Evolutionary conservation across 768 basidiomycete species (phyloP).

Genomic region (Hericium rajendrae): DNA sequence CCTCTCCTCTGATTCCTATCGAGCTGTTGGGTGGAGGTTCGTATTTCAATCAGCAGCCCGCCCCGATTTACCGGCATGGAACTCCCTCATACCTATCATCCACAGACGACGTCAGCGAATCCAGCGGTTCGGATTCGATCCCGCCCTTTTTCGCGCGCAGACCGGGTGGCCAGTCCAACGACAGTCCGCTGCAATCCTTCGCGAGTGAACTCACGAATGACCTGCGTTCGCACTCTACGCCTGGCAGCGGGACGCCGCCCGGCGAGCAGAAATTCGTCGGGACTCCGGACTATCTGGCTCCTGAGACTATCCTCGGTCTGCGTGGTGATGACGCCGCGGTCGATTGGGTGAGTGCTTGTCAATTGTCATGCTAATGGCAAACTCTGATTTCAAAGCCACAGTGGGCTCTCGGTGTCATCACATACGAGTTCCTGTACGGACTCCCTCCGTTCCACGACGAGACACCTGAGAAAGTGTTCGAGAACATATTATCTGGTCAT

Average conservation of each 20-base stretch:
- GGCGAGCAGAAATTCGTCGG: slow-evolving; percentile 93
- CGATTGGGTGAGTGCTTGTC: slow-evolving; percentile 72
- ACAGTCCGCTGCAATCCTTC: slow-evolving; percentile 82
- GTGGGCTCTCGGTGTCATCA: slow-evolving; percentile 99
- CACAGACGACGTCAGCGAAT: slow-evolving; percentile 80
- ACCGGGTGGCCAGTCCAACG: slow-evolving; percentile 35
- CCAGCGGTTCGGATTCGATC: slow-evolving; percentile 71
- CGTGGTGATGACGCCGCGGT: slow-evolving; percentile 92
- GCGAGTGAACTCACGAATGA: slow-evolving; percentile 79
- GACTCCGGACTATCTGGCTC: slow-evolving; percentile 95
- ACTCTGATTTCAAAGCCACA: slow-evolving; percentile 22
- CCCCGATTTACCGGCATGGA: slow-evolving; percentile 46
- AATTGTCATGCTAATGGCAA: slow-evolving; percentile 1
- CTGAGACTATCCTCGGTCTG: slow-evolving; percentile 90
- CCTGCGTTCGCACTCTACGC: slow-evolving; percentile 66
- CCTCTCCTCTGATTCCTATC: slow-evolving; percentile 61
- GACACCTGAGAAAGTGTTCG: slow-evolving; percentile 94
- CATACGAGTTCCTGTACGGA: slow-evolving; percentile 96
- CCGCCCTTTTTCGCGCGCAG: slow-evolving; percentile 31
- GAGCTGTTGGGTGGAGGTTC: slow-evolving; percentile 55
- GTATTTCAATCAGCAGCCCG: slow-evolving; percentile 69
- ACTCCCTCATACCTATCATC: slow-evolving; percentile 58
- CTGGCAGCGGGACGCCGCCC: slow-evolving; percentile 54
- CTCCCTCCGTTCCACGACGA: slow-evolving; percentile 97
- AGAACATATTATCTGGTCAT: slow-evolving; percentile 91